phyloP scores from a whole-genome alignment of 2,329 filamentous ascomycete species.

The Plectosphaerella plurivora region DNA sequence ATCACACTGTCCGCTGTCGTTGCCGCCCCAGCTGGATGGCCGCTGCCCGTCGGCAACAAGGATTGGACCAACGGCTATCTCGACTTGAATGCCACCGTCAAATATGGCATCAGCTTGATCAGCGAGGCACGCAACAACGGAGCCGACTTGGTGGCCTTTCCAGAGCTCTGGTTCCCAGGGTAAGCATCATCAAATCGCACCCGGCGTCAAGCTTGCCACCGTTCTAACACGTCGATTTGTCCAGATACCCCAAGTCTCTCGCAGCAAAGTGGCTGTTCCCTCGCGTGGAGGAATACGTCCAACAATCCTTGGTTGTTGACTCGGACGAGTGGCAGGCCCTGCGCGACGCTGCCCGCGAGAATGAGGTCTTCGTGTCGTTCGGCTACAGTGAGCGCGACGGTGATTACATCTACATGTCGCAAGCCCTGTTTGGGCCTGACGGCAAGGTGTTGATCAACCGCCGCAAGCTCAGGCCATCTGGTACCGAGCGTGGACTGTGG shows the following conservation, averaged over 20 bases:
- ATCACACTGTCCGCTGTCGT: not conserved
- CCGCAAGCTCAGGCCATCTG: constrained; percentile 47
- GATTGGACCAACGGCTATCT: constrained; percentile 1
- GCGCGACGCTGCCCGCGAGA: not conserved
- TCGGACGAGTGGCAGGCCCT: constrained; percentile 1
- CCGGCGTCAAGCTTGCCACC: too few relatives aligned
- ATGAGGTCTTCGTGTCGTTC: not conserved
- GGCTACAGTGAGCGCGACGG: constrained; percentile 32
- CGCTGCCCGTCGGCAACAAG: constrained; percentile 1
- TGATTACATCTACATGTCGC: constrained; percentile 38
- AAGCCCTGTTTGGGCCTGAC: constrained; percentile 34
- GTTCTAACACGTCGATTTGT: too few relatives aligned
- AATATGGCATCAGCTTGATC: constrained; percentile 2
- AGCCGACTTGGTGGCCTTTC: constrained; percentile 2
- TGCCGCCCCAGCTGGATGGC: constrained; percentile 1
- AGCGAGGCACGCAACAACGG: not conserved
- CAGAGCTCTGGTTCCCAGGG: constrained; percentile 5
- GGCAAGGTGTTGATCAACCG: constrained; percentile 35
- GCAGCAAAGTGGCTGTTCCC: too few relatives aligned
- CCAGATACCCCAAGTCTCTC: too few relatives aligned
- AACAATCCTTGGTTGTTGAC: not conserved
- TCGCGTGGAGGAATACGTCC: not conserved
- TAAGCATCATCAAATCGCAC: not conserved
- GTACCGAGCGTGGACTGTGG: constrained; percentile 45
- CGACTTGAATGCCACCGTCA: constrained; percentile 3